Base-by-base conservation (phyloP, 148 eudicot species). In the Simmondsia chinensis region DNA sequence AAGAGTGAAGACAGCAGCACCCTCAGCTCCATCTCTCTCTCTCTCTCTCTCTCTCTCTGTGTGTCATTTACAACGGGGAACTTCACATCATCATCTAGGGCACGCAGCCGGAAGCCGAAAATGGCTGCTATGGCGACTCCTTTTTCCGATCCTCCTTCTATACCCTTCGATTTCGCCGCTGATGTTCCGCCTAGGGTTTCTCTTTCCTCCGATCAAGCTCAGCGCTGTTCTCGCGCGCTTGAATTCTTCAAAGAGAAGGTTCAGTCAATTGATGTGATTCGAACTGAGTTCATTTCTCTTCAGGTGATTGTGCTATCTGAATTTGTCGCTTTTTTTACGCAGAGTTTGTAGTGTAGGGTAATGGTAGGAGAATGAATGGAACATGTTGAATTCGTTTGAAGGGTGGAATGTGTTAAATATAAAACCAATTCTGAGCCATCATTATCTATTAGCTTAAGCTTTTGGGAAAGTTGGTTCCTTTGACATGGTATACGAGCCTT, bases 201-300 rank as follows among this genome's bases (percentile, higher is more conserved):
- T 22, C 77, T 88, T 54, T 58, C 81, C 1, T 27, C 65, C 37
- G 72, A 77, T 28, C 91, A 83, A 58, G 43, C 64, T 23, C 63
- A 67, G 1, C 13, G 49, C 58, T 83, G 87, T 57, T 57, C 60
- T 28, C 67, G 62, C 30, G 94, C 97, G 43, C 72, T 83, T 36
- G 19, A 44, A 5, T 40, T 51, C 25, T 57, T 88, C 48, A 73
- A 68, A 48, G 43, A 54, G 8, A 83, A 83, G 55, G 21, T 70
- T n/a, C 50, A 43, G 33, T 34, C 43, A 18, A 71, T 68, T 13
- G 48, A 53, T 1, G 20, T 43, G 30, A 68, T 83, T 50, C 50
- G 7, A 18, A 59, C 63, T 10, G 96, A 88, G 67, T 88, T 88
- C 79, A 21, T 40, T 1, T 35, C 51, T 42, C 69, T 83, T 38